Base-by-base conservation (phyloP, 2,329 filamentous ascomycete species). In the Madurella mycetomatis region DNA sequence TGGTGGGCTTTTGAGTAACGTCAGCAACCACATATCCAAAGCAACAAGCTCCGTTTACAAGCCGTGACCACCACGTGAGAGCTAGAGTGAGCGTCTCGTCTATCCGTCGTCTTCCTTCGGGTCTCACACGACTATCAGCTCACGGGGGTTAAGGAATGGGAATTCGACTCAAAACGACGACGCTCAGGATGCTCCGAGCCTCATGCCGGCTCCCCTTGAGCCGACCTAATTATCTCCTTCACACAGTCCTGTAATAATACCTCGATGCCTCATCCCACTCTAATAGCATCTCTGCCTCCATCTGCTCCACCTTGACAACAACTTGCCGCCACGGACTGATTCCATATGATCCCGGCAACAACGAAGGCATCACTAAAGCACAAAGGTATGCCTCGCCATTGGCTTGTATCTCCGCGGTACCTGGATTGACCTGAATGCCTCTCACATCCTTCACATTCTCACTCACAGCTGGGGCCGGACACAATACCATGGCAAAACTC, bases 221-320 rank as follows among this genome's bases (percentile, higher is more conserved):
- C 25, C 7, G 25, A 25, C 25, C 7, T 25, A 25, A 3, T 7
- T 3, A 7, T 25, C 25, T 25, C 25, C 25, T 25, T 41, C 52
- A 62, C 12, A 60, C 57, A 15, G 53, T 54, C 56, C 70, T 63
- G 43, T 75, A 72, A 58, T 74, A 76, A 49, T 74, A 76, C 51
- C 75, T 64, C n/a, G 73, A 73, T 8, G 60, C 69, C 2, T 63
- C 51, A 60, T 77, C 74, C 57, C 75, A 77, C 59, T 76, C 72
- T 9, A 76, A 55, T 31, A 74, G 54, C 3, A 76, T 68, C 62
- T 77, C 74, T 0, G 55, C 60, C 39, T 70, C 65, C 72, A 77
- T 76, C 55, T 61, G 47, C 0, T 67, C 63, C 5, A 69, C 59
- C 16, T 58, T 54, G 1, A 74, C 60, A 2, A 71, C 63, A 18